Base-by-base conservation (phyloP, 371 early-diverging fungal genomes). In the Entomophthora muscae region DNA sequence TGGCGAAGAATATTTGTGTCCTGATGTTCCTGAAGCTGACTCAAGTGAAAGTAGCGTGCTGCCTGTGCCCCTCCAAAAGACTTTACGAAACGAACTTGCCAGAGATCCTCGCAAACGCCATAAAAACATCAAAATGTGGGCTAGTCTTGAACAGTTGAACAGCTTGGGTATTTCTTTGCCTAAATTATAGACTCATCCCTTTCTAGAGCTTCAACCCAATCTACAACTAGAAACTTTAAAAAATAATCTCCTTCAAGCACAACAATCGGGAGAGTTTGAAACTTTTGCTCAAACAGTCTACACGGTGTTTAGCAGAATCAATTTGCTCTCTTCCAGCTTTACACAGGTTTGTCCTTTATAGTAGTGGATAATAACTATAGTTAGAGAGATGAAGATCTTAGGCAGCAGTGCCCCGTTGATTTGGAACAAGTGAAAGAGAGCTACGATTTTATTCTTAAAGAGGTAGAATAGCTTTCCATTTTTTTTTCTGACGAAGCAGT, bases 311-410 rank as follows among this genome's bases (percentile, higher is more conserved):
- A 55, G 56, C 28, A 17, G 56, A 26, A 55, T 55, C 22, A 26
- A 27, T 55, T 26, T 55, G 26, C 56, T 55, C 56, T 17, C 56
- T n/a, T 55, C 56, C n/a, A 55, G 56, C 28, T 55, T 55, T 26
- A 12, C 56, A 22, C 56, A 55, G 56, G 56, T 55, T 55, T 26
- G 28, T 26, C 3, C 10, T 3, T 55, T 55, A 22, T 12, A 24
- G 56, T 55, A 12, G 12, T 55, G n/a, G n/a, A 12, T 55, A 26
- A 24, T 55, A 55, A 55, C 56, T 17, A 24, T 55, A 13, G 28
- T 55, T 27, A 55, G 56, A 10, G n/a, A 24, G 28, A 17, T n/a
- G 28, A 55, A 24, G 24, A 55, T 7, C 56, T 55, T n/a, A 55
- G 28, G 28, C 56, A 7, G 28, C 12, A 13, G 56, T 22, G 56